phyloP scores from a whole-genome alignment of 177 flowering plant genomes.

The Vitis hybrid region DNA sequence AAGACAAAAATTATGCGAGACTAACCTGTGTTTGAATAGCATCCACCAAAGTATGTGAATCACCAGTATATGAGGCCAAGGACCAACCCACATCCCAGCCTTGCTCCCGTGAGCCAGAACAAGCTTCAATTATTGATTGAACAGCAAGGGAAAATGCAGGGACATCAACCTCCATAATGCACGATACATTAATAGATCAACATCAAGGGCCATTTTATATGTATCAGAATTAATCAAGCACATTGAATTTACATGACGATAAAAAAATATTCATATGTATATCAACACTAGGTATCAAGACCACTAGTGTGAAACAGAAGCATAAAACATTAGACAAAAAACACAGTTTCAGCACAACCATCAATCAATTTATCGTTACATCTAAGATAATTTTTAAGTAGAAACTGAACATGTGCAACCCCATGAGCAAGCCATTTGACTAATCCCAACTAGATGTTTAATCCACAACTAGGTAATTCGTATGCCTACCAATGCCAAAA shows the following conservation, averaged over 20 bases:
- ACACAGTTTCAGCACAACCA: neutral
- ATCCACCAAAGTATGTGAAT: constrained; percentile 31
- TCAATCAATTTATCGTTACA: neutral
- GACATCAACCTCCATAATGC: constrained; percentile 58
- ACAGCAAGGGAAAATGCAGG: constrained; percentile 65
- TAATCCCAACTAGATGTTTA: too few relatives aligned
- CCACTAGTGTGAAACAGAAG: too few relatives aligned
- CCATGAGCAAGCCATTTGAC: too few relatives aligned
- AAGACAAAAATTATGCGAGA: constrained; percentile 10
- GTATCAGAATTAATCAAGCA: neutral
- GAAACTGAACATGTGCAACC: too few relatives aligned
- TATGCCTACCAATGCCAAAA: constrained; percentile 48
- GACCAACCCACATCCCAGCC: constrained; percentile 98
- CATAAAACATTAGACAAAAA: too few relatives aligned
- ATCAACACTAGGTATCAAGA: too few relatives aligned
- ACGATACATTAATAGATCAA: neutral
- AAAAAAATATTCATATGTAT: too few relatives aligned
- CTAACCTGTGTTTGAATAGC: constrained; percentile 43
- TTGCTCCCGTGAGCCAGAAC: constrained; percentile 48
- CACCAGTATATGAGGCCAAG: constrained; percentile 45
- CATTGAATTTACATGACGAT: too few relatives aligned
- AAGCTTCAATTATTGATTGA: constrained; percentile 64
- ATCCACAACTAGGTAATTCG: too few relatives aligned
- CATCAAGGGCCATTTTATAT: neutral
- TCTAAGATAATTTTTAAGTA: neutral